phyloP scores from a whole-genome alignment of 768 basidiomycete species.

The Boletus barrowsii region DNA sequence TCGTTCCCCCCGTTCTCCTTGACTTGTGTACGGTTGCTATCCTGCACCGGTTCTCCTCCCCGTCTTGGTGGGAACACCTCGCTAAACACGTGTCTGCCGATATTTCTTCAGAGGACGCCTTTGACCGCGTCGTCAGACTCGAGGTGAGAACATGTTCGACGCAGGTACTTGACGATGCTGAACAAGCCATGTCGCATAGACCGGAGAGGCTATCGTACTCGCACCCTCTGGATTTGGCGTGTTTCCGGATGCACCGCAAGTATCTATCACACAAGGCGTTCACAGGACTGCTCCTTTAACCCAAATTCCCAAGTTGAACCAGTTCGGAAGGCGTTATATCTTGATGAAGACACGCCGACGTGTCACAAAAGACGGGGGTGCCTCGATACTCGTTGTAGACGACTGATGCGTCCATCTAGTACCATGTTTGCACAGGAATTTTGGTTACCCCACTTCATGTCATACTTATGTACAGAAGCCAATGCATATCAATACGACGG shows the following conservation, averaged over 20 bases:
- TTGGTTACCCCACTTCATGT: neutral
- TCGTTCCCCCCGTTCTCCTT: conserved; percentile 63
- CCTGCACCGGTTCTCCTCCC: conserved; percentile 74
- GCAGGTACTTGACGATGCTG: neutral
- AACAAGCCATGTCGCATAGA: conserved; percentile 37
- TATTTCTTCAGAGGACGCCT: conserved; percentile 55
- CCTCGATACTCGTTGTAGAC: conserved; percentile 46
- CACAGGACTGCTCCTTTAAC: neutral
- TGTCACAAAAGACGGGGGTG: conserved; percentile 63
- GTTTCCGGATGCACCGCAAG: conserved; percentile 27
- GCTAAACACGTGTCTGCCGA: conserved; percentile 65
- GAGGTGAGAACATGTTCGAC: conserved; percentile 40
- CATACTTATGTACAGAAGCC: neutral
- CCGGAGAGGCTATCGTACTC: conserved; percentile 67
- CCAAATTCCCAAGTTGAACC: conserved; percentile 34
- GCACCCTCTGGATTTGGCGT: conserved; percentile 60
- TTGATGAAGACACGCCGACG: conserved; percentile 60
- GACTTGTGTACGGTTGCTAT: conserved; percentile 65
- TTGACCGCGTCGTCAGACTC: conserved; percentile 62
- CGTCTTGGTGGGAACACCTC: conserved; percentile 72
- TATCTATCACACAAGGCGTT: neutral
- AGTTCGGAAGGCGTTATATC: conserved; percentile 57
- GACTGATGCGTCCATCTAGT: neutral
- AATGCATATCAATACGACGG: no score
- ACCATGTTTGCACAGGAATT: neutral